These are phyloP conservation scores for Zymoseptoria ardabiliae DNA, from an alignment of 2,329 filamentous ascomycete genomes.

Conservation along the genomic window DNA sequence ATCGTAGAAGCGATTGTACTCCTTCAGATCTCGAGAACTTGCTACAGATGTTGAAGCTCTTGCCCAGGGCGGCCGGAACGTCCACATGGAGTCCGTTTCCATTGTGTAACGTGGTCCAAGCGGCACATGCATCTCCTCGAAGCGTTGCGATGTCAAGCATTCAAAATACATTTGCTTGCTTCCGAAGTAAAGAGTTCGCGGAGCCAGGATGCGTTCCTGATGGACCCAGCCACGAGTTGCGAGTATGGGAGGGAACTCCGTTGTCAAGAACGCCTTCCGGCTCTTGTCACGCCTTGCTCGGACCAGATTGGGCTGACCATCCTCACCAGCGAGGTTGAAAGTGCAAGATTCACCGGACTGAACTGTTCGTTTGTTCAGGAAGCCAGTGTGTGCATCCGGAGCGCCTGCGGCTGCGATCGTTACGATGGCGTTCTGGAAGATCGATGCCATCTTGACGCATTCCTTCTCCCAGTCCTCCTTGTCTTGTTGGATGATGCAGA, in stretches of 20 bases:
- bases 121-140: not conserved
- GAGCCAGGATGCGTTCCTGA: constrained; percentile 9
- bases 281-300: constrained; percentile 2
- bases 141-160: constrained; percentile 1
- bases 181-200: constrained; percentile 10
- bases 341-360: constrained; percentile 1
- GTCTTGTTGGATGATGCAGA: constrained; percentile 11
- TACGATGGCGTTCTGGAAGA: constrained; percentile 5
- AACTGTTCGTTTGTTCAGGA: not conserved
- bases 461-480: constrained; percentile 12
- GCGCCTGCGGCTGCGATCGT: constrained; percentile 8
- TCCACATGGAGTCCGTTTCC: not conserved
- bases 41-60: not conserved
- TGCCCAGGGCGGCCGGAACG: not conserved
- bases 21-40: not conserved
- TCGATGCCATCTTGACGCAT: constrained; percentile 6
- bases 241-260: not conserved
- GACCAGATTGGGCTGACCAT: not conserved
- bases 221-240: constrained; percentile 10
- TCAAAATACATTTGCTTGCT: constrained; percentile 9
- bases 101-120: not conserved
- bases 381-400: constrained; percentile 1
- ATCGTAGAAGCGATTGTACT: not conserved
- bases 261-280: constrained; percentile 4
- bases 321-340: not conserved